These are phyloP conservation scores for Suillus luteus DNA, from an alignment of 768 basidiomycete species.

Conservation along the genomic window DNA sequence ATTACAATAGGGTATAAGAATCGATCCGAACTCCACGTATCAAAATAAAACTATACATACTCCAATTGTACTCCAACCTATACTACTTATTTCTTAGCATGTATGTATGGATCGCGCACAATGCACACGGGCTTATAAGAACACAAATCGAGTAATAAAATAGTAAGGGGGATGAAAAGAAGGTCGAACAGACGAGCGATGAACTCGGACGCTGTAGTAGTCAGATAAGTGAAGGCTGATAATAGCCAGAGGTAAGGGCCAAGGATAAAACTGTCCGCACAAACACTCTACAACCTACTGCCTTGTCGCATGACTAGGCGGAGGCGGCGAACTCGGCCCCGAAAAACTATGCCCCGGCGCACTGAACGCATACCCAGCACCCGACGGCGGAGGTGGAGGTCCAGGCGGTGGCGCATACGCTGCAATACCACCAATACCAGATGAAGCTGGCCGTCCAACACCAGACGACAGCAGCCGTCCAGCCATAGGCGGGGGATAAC, in stretches of 20 bases:
- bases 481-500: background rate
- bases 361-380: conserved; percentile 28
- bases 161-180: background rate
- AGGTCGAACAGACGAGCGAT: background rate
- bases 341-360: conserved; percentile 28
- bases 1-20: background rate
- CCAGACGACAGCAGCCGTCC: background rate
- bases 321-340: conserved; percentile 5
- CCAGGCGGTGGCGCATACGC: conserved; percentile 6
- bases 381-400: conserved; percentile 14
- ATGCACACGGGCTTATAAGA: background rate
- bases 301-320: background rate
- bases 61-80: background rate
- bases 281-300: background rate
- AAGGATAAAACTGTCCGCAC: background rate
- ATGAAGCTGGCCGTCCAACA: background rate
- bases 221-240: background rate
- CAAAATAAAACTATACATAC: conserved; percentile 1
- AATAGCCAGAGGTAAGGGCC: background rate
- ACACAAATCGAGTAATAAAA: conserved; percentile 2
- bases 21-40: background rate
- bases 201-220: background rate
- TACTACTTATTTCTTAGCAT: background rate
- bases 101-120: background rate
- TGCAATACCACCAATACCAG: background rate